These are phyloP conservation scores for Fusarium sp. DNA, from an alignment of 2,329 filamentous ascomycete genomes.

Conservation along the genomic window DNA sequence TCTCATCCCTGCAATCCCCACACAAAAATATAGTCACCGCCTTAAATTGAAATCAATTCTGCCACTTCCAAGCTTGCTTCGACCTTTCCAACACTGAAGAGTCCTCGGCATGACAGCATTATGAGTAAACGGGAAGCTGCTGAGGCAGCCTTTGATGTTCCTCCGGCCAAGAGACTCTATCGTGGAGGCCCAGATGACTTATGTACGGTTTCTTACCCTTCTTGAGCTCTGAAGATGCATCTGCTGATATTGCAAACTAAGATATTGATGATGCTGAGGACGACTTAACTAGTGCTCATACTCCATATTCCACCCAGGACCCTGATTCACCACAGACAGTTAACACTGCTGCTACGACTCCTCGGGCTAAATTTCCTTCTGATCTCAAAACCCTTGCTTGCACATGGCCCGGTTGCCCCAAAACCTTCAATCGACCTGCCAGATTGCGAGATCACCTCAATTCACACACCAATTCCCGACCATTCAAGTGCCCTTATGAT, in stretches of 20 bases:
- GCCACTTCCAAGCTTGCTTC: constrained; percentile 34
- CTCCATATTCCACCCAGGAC: constrained; percentile 46
- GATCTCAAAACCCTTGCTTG: constrained; percentile 81
- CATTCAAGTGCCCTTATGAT: constrained; percentile 74
- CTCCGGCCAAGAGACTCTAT: constrained; percentile 41
- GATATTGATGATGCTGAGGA: constrained; percentile 47
- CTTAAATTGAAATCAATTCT: constrained; percentile 46
- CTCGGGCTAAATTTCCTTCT: constrained; percentile 67
- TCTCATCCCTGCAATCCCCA: constrained; percentile 35
- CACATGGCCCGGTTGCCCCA: constrained; percentile 75
- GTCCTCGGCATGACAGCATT: constrained; percentile 30
- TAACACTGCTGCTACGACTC: constrained; percentile 48
- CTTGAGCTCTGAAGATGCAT: neutral
- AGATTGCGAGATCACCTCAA: constrained; percentile 81
- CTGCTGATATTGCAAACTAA: constrained; percentile 20
- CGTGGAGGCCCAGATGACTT: constrained; percentile 24
- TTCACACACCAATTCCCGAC: constrained; percentile 85
- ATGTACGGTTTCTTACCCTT: constrained; percentile 28
- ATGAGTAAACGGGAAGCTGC: constrained; percentile 48
- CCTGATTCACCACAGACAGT: constrained; percentile 44
- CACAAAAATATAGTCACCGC: constrained; percentile 46
- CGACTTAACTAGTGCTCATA: constrained; percentile 43
- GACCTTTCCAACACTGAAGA: constrained; percentile 11
- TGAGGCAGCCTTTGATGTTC: constrained; percentile 35
- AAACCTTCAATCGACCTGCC: constrained; percentile 87